Evolutionary conservation across 140 eudicot species (phyloP).

Genomic region (Anethum foeniculum): DNA sequence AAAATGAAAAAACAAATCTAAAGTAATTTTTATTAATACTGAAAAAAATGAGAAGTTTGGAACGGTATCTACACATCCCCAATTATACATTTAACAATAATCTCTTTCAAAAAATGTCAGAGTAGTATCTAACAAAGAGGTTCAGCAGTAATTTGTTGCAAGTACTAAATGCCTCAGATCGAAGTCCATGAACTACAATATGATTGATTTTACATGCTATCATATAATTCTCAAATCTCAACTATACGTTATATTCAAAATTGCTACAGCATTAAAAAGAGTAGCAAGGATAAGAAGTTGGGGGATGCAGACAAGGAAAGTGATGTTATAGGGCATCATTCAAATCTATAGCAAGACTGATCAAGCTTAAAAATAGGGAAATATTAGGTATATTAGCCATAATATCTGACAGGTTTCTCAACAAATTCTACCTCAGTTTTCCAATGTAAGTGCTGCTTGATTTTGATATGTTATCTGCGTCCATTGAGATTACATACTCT

Average conservation of each 20-base stretch:
- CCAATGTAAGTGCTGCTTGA: conserved; percentile 20
- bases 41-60: not conserved
- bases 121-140: not conserved
- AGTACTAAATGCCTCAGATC: not conserved
- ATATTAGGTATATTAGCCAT: not conserved
- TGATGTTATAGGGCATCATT: not conserved
- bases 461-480: conserved; percentile 13
- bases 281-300: not conserved
- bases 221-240: not conserved
- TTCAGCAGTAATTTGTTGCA: not conserved
- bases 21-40: not conserved
- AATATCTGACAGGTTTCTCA: not conserved
- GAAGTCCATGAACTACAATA: not conserved
- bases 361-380: not conserved
- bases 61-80: not conserved
- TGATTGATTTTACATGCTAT: not conserved
- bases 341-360: not conserved
- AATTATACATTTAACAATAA: not conserved
- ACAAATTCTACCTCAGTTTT: conserved; percentile 10
- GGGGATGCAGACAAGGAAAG: not conserved
- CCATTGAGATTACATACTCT: conserved; percentile 19
- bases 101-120: not conserved
- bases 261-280: not conserved
- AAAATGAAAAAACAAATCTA: too few relatives aligned
- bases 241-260: too few relatives aligned